Evolutionary conservation across 768 basidiomycete species (phyloP), one percentile per base, ranked within the genome.

Genomic region (Hydnomerulius pinastri): DNA sequence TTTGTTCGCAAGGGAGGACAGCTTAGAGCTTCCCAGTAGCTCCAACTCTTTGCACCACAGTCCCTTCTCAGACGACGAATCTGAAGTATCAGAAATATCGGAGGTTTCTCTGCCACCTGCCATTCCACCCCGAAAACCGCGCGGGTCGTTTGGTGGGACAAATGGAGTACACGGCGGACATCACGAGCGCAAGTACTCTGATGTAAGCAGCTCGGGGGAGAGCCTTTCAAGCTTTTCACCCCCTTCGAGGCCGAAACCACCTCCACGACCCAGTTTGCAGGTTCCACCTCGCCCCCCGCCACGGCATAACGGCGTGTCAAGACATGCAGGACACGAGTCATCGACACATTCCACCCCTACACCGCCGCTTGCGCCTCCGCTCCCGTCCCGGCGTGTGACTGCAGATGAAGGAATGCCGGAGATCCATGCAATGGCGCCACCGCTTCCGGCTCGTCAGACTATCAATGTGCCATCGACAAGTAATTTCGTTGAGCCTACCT

Each of bases 391-490:
- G 15, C 66, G 55, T 7, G 6, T 33, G 3, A 25, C 48, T 2
- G 51, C 49, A 12, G 57, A 54, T 7, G 63, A 61, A 17, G 13
- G n/a, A 28, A 12, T 13, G 3, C 17, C 27, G 6, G 61, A 59
- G 2, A 6, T 25, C 10, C 37, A 28, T 1, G 18, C 55, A 15
- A 28, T 45, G 8, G 65, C 58, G 2, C 67, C 68, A 17, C 68
- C 61, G 7, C 49, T 68, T 21, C 81, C 80, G 13, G 56, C 70
- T 7, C 75, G 81, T 38, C 69, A 76, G 18, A 61, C 55, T 40
- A 72, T n/a, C n/a, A n/a, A n/a, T n/a, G n/a, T n/a, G n/a, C n/a
- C n/a, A n/a, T n/a, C 57, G 43, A 63, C 66, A 49, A 27, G 38
- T 15, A 8, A 21, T 29, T 9, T 41, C 20, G 27, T 54, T 2